phyloP scores from a whole-genome alignment of 2,329 filamentous ascomycete genomes.

The Aspergillus udagawae region DNA sequence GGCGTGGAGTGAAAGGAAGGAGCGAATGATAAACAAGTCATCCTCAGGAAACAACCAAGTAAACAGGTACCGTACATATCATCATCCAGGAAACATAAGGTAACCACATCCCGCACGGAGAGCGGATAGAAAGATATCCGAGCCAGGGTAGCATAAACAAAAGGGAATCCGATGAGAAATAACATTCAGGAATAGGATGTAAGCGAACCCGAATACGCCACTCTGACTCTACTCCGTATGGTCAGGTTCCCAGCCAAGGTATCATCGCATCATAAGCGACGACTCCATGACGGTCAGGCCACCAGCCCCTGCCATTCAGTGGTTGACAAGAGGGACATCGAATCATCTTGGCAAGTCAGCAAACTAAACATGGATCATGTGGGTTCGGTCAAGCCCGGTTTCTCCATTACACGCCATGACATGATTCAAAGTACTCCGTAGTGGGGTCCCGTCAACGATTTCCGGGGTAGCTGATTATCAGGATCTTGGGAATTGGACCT shows the following conservation, averaged over 20 bases:
- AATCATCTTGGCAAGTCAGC: background rate
- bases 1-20: background rate
- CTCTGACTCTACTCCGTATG: background rate
- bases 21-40: background rate
- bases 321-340: background rate
- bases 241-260: background rate
- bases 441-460: background rate
- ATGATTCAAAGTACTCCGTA: background rate
- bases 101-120: background rate
- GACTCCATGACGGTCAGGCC: background rate
- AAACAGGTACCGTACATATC: background rate
- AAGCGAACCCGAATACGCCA: background rate
- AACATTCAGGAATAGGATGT: background rate
- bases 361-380: background rate
- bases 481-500: no score
- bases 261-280: background rate
- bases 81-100: background rate
- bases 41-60: background rate
- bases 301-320: background rate
- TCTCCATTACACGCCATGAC: no score
- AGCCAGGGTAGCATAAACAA: background rate
- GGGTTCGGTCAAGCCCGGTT: background rate
- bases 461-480: background rate
- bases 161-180: conserved; percentile 1
- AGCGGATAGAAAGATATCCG: background rate